Percentiles rank a stretch among this genome's conserved stretches.
phyloP scores from a whole-genome alignment of 192 early-diverging fungal species.

The Spinellus fusiger region DNA sequence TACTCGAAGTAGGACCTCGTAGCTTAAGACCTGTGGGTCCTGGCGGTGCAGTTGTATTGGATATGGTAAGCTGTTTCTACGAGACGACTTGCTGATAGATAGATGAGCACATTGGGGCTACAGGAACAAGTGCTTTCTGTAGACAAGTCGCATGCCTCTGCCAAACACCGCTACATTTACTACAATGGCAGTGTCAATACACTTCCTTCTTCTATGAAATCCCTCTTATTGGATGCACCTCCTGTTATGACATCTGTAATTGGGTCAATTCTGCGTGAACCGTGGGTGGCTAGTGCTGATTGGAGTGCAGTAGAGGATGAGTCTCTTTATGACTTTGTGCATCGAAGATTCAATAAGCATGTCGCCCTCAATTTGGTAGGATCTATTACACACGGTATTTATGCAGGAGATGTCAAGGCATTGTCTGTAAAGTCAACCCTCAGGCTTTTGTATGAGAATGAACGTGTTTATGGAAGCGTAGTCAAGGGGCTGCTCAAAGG shows the following conservation, averaged over 20 bases:
- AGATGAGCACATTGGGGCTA: slow-evolving; percentile 61
- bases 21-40: slow-evolving; percentile 69
- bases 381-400: slow-evolving; percentile 89
- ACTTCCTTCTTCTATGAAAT: slow-evolving; percentile 37
- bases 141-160: slow-evolving; percentile 59
- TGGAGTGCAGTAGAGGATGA: slow-evolving; percentile 56
- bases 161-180: slow-evolving; percentile 81
- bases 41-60: slow-evolving; percentile 67
- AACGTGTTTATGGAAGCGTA: slow-evolving; percentile 52
- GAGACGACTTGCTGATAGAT: not conserved
- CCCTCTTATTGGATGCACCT: slow-evolving; percentile 28
- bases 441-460: slow-evolving; percentile 64
- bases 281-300: not conserved
- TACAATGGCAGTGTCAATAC: slow-evolving; percentile 62
- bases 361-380: slow-evolving; percentile 82
- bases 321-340: slow-evolving; percentile 77
- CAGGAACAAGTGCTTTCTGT: slow-evolving; percentile 51
- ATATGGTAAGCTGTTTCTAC: slow-evolving; percentile 51
- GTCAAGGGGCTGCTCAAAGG: slow-evolving; percentile 42
- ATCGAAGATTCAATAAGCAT: slow-evolving; percentile 64
- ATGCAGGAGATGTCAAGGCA: slow-evolving; percentile 77
- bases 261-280: slow-evolving; percentile 50
- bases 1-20: slow-evolving; percentile 79
- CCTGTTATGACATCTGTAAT: slow-evolving; percentile 54
- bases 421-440: slow-evolving; percentile 75